Conservation (phyloP, 2,329 filamentous ascomycete genomes). For the Pestalotiopsis sp. region DNA sequence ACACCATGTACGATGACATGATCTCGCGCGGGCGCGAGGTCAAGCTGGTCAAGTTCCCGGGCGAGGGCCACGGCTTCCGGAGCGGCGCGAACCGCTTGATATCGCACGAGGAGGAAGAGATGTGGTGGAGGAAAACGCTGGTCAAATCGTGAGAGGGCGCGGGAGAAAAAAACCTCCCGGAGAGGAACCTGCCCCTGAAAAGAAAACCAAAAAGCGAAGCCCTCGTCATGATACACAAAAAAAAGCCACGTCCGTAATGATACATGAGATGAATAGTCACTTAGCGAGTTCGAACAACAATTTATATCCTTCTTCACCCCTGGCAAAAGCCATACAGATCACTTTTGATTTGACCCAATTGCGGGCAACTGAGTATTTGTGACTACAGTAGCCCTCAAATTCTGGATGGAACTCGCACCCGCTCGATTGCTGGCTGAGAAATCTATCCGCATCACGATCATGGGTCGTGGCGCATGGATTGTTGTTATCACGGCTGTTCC, state of each 20-base stretch:
- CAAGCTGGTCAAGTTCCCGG: constrained; percentile 48
- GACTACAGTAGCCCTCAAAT: too few species aligned
- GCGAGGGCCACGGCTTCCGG: constrained; percentile 54
- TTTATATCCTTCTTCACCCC: background rate
- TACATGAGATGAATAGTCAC: background rate
- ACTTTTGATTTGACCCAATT: background rate
- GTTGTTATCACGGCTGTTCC: too few species aligned
- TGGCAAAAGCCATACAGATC: background rate
- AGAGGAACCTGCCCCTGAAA: background rate
- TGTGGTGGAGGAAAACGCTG: constrained; percentile 46
- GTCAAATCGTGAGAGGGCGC: constrained; percentile 3
- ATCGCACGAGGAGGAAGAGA: constrained; percentile 47
- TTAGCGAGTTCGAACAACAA: background rate
- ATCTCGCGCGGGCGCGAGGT: constrained; percentile 44
- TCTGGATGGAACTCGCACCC: too few species aligned
- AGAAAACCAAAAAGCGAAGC: background rate
- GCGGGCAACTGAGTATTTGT: too few species aligned
- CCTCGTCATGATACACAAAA: background rate
- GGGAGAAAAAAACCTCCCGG: background rate
- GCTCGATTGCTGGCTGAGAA: too few species aligned
- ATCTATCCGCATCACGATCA: too few species aligned
- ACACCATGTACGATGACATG: constrained; percentile 52
- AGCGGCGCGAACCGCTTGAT: constrained; percentile 41
- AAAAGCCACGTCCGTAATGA: background rate
- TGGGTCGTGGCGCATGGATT: too few species aligned